A percentile compares a stretch with the other conserved stretches of the same genome.
These are phyloP conservation scores for Claviceps arundinis DNA, from an alignment of 2,329 filamentous ascomycete genomes.

Conservation along the genomic window DNA sequence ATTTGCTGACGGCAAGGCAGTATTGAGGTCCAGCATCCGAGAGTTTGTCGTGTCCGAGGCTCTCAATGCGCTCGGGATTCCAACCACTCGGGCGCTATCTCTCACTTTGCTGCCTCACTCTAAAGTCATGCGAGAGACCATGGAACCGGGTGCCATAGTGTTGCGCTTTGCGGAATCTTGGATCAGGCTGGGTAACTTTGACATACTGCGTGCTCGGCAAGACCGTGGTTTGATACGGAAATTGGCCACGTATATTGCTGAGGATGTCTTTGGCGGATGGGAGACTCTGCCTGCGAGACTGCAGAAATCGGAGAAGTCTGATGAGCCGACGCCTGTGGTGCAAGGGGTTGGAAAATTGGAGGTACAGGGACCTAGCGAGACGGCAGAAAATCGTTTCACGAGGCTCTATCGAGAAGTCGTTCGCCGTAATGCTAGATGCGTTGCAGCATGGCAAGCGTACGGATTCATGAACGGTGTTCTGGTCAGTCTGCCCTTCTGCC, in stretches of 20 bases:
- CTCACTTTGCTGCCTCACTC: conserved; percentile 63
- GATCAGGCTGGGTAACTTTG: conserved; percentile 91
- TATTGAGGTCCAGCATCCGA: conserved; percentile 80
- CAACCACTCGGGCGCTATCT: conserved; percentile 74
- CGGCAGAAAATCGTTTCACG: conserved; percentile 74
- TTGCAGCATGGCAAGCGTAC: conserved; percentile 93
- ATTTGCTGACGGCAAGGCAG: conserved; percentile 91
- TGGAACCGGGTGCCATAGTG: conserved; percentile 88
- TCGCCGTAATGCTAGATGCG: conserved; percentile 71
- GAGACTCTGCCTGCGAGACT: conserved; percentile 58
- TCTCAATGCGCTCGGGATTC: conserved; percentile 73
- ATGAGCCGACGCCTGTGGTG: conserved; percentile 26
- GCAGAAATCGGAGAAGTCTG: conserved; percentile 35
- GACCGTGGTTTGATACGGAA: conserved; percentile 62
- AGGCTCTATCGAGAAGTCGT: conserved; percentile 79
- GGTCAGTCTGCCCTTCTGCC: conserved; percentile 13
- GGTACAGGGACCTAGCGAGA: conserved; percentile 52
- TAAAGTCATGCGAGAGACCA: conserved; percentile 61
- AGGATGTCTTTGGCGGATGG: conserved; percentile 83
- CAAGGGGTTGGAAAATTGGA: conserved; percentile 42
- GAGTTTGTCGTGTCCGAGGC: conserved; percentile 90
- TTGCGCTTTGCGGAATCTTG: conserved; percentile 82
- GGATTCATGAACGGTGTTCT: conserved; percentile 99
- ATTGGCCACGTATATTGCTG: conserved; percentile 70
- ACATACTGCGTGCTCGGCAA: conserved; percentile 71